phyloP scores from a whole-genome alignment of 371 early-diverging fungal genomes.

The Zancudomyces culisetae region DNA sequence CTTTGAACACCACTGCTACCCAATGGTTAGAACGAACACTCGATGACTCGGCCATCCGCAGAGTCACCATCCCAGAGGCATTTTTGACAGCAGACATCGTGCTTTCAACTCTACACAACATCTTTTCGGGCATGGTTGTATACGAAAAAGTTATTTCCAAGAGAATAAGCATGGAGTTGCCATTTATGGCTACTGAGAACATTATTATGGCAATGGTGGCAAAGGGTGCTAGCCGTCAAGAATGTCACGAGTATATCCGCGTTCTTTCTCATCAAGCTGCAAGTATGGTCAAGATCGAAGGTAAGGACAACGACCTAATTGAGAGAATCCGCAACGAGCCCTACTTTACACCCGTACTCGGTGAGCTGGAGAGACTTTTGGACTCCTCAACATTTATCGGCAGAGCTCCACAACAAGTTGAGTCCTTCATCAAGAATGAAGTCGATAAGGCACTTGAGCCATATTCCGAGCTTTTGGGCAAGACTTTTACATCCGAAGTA shows the following conservation, averaged over 20 bases:
- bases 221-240: conserved; percentile 90
- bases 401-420: conserved; percentile 87
- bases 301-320: conserved; percentile 86
- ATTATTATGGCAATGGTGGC: conserved; percentile 97
- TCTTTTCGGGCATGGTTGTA: conserved; percentile 88
- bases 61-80: conserved; percentile 89
- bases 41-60: conserved; percentile 91
- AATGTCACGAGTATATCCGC: conserved; percentile 90
- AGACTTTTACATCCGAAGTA: conserved; percentile 6
- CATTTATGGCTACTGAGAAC: conserved; percentile 98
- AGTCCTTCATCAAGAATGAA: conserved; percentile 55
- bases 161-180: conserved; percentile 83
- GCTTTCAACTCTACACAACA: conserved; percentile 80
- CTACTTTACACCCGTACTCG: conserved; percentile 78
- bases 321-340: conserved; percentile 58
- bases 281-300: conserved; percentile 73
- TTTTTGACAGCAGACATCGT: conserved; percentile 94
- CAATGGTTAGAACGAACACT: conserved; percentile 96
- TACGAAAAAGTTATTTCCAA: conserved; percentile 87
- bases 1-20: conserved; percentile 70
- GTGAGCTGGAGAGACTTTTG: conserved; percentile 55
- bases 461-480: conserved; percentile 32
- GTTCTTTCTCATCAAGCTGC: conserved; percentile 89
- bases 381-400: conserved; percentile 88
- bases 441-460: conserved; percentile 73